A percentile compares a stretch with the other conserved stretches of the same genome.
Evolutionary conservation across 2,329 filamentous ascomycete genomes (phyloP).

Genomic region (Diaporthe aspalathi): DNA sequence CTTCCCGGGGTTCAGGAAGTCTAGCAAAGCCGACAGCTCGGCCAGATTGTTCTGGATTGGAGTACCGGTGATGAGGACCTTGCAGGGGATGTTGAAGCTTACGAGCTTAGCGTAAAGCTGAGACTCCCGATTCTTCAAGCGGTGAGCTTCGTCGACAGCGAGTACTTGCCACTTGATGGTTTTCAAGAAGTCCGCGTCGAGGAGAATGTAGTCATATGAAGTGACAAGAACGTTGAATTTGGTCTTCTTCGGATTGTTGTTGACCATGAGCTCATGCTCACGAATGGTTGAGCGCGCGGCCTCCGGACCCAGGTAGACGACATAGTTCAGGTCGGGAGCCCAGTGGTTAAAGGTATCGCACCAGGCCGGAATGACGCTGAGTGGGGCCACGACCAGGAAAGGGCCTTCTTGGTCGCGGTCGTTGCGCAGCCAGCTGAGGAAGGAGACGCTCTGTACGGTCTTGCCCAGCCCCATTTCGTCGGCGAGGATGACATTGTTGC

Average conservation of each 20-base stretch:
- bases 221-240: conserved; percentile 99
- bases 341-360: conserved; percentile 97
- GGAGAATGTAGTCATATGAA: conserved; percentile 95
- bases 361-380: conserved; percentile 98
- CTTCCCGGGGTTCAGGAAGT: conserved; percentile 96
- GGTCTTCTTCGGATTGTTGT: conserved; percentile 86
- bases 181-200: conserved; percentile 84
- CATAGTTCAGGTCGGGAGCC: conserved; percentile 96
- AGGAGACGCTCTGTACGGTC: conserved; percentile 96
- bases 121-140: conserved; percentile 95
- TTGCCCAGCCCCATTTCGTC: conserved; percentile 99
- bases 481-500: conserved; percentile 95
- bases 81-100: conserved; percentile 87
- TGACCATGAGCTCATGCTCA: conserved; percentile 88
- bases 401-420: conserved; percentile 90
- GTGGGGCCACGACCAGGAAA: conserved; percentile 94
- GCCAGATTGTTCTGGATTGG: conserved; percentile 97
- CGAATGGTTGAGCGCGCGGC: conserved; percentile 87
- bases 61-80: conserved; percentile 94
- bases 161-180: conserved; percentile 98
- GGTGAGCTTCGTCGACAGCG: conserved; percentile 95
- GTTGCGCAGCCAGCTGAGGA: conserved; percentile 96
- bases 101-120: conserved; percentile 89
- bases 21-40: conserved; percentile 90
- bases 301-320: conserved; percentile 94